Evolutionary conservation across 2,329 filamentous ascomycete species (phyloP).

Genomic region (Aspergillus pseudoterreus): DNA sequence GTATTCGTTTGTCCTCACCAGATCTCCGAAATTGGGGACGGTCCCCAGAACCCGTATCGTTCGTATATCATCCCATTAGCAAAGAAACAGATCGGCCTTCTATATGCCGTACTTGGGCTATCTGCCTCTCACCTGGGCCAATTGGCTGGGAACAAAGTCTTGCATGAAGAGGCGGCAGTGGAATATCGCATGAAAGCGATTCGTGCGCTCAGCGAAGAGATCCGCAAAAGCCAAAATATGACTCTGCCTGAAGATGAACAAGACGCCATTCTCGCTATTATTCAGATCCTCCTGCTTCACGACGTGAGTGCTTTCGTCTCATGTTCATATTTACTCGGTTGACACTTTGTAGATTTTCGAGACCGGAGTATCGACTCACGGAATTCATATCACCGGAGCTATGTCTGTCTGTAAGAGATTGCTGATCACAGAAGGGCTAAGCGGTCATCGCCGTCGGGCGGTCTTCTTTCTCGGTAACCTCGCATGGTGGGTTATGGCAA

Average conservation of each 20-base stretch:
- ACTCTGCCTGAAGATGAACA: slow-evolving; percentile 22
- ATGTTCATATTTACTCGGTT: background rate
- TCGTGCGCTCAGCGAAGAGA: slow-evolving; percentile 21
- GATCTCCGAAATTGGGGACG: slow-evolving; percentile 21
- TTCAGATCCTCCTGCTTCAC: slow-evolving; percentile 28
- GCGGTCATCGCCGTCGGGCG: slow-evolving; percentile 20
- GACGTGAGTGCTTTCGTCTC: slow-evolving; percentile 20
- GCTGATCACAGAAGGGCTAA: slow-evolving; percentile 19
- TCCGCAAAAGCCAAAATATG: slow-evolving; percentile 22
- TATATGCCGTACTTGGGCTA: slow-evolving; percentile 27
- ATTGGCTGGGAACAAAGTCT: slow-evolving; percentile 13
- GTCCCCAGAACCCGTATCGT: slow-evolving; percentile 25
- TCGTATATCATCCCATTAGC: slow-evolving; percentile 27
- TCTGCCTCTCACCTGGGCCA: slow-evolving; percentile 27
- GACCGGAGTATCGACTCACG: slow-evolving; percentile 28
- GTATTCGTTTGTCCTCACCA: slow-evolving; percentile 27
- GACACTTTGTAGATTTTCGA: slow-evolving; percentile 24
- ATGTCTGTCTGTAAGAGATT: slow-evolving; percentile 30
- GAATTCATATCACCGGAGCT: slow-evolving; percentile 30
- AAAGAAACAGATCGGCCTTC: slow-evolving; percentile 23
- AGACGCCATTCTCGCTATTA: slow-evolving; percentile 27
- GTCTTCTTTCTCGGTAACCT: slow-evolving; percentile 30
- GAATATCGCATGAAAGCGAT: slow-evolving; percentile 29
- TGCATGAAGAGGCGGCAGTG: slow-evolving; percentile 23
- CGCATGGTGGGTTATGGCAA: slow-evolving; percentile 18